These are phyloP conservation scores for Mycena galopus DNA, from an alignment of 768 basidiomycete species.

Conservation along the genomic window DNA sequence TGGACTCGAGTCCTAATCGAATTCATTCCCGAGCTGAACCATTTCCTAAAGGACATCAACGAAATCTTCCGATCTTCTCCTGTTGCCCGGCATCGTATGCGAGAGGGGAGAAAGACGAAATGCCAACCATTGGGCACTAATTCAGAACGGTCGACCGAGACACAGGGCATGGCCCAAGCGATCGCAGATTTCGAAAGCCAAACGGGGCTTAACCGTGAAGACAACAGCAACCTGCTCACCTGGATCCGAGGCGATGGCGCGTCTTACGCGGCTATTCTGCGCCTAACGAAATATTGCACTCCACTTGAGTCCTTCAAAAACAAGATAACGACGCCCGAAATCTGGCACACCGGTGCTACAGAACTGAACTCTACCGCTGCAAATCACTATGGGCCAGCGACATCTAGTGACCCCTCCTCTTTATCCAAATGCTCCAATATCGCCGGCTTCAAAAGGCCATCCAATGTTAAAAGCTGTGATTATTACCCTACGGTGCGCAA, in stretches of 20 bases:
- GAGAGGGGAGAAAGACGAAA: too few relatives aligned
- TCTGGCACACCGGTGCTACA: slow-evolving; percentile 35
- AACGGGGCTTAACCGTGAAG: neutral
- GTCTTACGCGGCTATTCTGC: neutral
- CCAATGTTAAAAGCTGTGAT: slow-evolving; percentile 10
- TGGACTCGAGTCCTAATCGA: neutral
- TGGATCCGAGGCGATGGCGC: slow-evolving; percentile 18
- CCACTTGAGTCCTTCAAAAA: neutral
- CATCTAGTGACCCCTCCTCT: slow-evolving; percentile 26
- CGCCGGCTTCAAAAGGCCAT: slow-evolving; percentile 23
- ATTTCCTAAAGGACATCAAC: neutral
- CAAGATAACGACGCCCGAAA: slow-evolving; percentile 17
- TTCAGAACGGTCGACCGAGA: neutral
- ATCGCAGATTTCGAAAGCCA: neutral
- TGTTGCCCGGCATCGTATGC: too few relatives aligned
- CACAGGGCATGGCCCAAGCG: neutral
- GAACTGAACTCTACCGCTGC: slow-evolving; percentile 6
- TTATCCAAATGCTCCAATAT: slow-evolving; percentile 14
- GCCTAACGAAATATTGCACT: neutral
- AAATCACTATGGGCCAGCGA: slow-evolving; percentile 30
- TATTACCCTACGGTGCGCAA: slow-evolving; percentile 26
- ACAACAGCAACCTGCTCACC: rapidly evolving
- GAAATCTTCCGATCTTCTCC: neutral
- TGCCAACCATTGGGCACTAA: neutral
- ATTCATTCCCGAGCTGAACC: neutral